These are phyloP conservation scores for Candida manassasensis DNA, from an alignment of 805 yeast species.

Conservation along the genomic window DNA sequence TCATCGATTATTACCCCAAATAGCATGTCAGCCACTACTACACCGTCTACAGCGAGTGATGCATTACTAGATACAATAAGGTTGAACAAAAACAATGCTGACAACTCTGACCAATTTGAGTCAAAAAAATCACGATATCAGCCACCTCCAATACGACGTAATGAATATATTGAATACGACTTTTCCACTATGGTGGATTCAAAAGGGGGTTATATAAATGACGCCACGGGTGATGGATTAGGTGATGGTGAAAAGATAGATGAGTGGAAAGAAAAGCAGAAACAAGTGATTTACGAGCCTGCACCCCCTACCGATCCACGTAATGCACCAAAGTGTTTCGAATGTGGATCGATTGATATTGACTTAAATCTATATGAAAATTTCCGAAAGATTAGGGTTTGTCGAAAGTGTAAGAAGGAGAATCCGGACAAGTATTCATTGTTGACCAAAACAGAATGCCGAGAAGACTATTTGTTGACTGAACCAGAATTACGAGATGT, in stretches of 20 bases:
- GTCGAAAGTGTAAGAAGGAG: constrained; percentile 68
- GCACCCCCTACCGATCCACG: constrained; percentile 72
- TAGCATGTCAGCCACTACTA: neutral
- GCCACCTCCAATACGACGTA: constrained; percentile 43
- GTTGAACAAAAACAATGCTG: constrained; percentile 11
- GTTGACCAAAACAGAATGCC: constrained; percentile 91
- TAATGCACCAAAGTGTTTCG: constrained; percentile 76
- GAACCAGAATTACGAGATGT: constrained; percentile 86
- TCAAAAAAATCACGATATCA: constrained; percentile 13
- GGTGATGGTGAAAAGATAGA: constrained; percentile 23
- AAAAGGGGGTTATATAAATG: constrained; percentile 74
- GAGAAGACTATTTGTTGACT: constrained; percentile 85
- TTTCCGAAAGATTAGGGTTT: constrained; percentile 68
- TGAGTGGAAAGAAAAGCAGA: constrained; percentile 47
- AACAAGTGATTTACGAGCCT: constrained; percentile 42
- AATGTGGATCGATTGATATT: constrained; percentile 76
- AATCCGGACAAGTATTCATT: constrained; percentile 85
- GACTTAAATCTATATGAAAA: constrained; percentile 66
- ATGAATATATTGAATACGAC: constrained; percentile 79
- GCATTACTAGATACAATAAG: constrained; percentile 12
- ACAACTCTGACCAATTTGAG: constrained; percentile 6
- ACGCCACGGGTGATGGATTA: constrained; percentile 13
- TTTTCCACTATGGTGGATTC: constrained; percentile 86
- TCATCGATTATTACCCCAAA: neutral
- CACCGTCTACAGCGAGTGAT: constrained; percentile 11